Evolutionary conservation across 2,329 filamentous ascomycete species (phyloP).

Genomic region (Fusarium abutilonis): DNA sequence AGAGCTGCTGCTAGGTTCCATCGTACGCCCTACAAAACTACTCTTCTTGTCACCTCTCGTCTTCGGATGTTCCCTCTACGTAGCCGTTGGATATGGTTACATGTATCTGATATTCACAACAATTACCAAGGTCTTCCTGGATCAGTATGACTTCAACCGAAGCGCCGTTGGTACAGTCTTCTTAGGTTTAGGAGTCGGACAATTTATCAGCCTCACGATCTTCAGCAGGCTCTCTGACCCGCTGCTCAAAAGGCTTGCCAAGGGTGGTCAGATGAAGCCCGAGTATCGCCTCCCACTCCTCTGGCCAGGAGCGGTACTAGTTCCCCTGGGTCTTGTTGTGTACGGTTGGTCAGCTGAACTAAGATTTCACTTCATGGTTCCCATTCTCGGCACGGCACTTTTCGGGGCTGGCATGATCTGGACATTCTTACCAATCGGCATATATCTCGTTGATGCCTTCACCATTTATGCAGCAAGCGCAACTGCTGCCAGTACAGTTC

Average conservation of each 20-base stretch:
- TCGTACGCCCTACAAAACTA: conserved; percentile 56
- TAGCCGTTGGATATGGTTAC: conserved; percentile 50
- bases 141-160: conserved; percentile 47
- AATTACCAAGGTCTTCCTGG: conserved; percentile 51
- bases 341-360: conserved; percentile 68
- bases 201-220: conserved; percentile 40
- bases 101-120: conserved; percentile 53
- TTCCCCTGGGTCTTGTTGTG: conserved; percentile 64
- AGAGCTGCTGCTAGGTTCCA: conserved; percentile 41
- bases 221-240: conserved; percentile 33
- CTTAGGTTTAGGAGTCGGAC: conserved; percentile 60
- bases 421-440: conserved; percentile 49
- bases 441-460: conserved; percentile 44
- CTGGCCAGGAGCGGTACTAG: conserved; percentile 62
- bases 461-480: conserved; percentile 38
- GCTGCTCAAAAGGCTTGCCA: conserved; percentile 3
- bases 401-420: conserved; percentile 56
- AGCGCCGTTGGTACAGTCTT: conserved; percentile 53
- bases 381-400: conserved; percentile 64
- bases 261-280: conserved; percentile 40
- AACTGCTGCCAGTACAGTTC: conserved; percentile 37
- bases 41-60: conserved; percentile 65
- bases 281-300: conserved; percentile 65
- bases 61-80: conserved; percentile 54
- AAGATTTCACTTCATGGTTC: conserved; percentile 64